A percentile compares a stretch with the other conserved stretches of the same genome.
Conservation (phyloP, 805 yeast genomes). For the Kuraishia hungarica region DNA sequence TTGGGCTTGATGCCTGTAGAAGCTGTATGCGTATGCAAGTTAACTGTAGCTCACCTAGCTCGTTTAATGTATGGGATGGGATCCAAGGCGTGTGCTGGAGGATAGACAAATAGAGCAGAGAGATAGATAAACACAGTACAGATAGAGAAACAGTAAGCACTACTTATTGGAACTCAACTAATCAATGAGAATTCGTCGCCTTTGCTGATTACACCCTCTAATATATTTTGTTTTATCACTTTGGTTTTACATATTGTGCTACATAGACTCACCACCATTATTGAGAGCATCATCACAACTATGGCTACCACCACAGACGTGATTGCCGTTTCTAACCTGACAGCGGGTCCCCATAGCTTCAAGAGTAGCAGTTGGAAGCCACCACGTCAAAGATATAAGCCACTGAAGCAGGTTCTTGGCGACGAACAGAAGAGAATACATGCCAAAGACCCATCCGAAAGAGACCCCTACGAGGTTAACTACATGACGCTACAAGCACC, state of each 20-base stretch:
- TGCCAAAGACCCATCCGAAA: slow-evolving; percentile 25
- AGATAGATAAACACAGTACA: too few relatives aligned
- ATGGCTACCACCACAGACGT: neutral
- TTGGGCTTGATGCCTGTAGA: too few relatives aligned
- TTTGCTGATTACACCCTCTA: neutral
- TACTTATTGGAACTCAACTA: too few relatives aligned
- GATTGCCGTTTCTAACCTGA: slow-evolving; percentile 23
- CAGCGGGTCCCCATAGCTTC: slow-evolving; percentile 42
- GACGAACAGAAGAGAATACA: slow-evolving; percentile 72
- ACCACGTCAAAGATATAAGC: slow-evolving; percentile 59
- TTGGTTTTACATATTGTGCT: neutral
- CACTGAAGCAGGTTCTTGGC: slow-evolving; percentile 58
- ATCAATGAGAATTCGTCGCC: neutral
- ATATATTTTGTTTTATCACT: neutral
- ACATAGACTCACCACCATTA: neutral
- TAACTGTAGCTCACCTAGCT: too few relatives aligned
- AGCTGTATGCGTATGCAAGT: too few relatives aligned
- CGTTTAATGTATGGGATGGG: too few relatives aligned
- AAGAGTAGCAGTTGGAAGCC: slow-evolving; percentile 46
- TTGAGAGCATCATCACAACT: neutral
- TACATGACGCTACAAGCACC: slow-evolving; percentile 73
- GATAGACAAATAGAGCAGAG: too few relatives aligned
- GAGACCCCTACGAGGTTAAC: slow-evolving; percentile 40
- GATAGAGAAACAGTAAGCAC: too few relatives aligned
- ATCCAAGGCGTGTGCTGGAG: too few relatives aligned